These are phyloP conservation scores for Kurtzmaniella quercitrusa DNA, from an alignment of 1,139 yeast genomes.

Conservation along the genomic window DNA sequence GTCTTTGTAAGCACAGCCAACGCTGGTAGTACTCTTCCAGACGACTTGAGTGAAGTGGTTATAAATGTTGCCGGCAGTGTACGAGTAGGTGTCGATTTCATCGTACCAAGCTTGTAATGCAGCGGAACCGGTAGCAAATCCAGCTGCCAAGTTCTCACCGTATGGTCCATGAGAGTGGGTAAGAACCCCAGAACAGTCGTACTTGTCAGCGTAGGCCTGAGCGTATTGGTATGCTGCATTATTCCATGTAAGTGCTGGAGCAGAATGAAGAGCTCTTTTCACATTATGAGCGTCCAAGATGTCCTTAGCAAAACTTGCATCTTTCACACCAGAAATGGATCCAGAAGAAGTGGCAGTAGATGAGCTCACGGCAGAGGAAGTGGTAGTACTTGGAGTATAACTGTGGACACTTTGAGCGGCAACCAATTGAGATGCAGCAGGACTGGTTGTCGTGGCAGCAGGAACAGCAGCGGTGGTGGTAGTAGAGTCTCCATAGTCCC, in stretches of 20 bases:
- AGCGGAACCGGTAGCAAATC: slow-evolving; percentile 48
- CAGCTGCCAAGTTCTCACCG: slow-evolving; percentile 88
- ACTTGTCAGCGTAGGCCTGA: slow-evolving; percentile 57
- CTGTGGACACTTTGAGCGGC: slow-evolving; percentile 6
- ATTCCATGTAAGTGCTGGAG: slow-evolving; percentile 60
- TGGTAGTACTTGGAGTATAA: slow-evolving; percentile 3
- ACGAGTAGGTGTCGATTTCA: slow-evolving; percentile 61
- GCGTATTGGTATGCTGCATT: slow-evolving; percentile 59
- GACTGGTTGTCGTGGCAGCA: slow-evolving; percentile 5
- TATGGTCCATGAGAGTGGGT: slow-evolving; percentile 71
- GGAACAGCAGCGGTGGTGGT: slow-evolving; percentile 7
- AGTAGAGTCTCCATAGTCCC: neutral
- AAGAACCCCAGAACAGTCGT: slow-evolving; percentile 66
- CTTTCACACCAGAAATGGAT: slow-evolving; percentile 15
- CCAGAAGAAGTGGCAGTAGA: slow-evolving; percentile 8
- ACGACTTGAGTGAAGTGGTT: slow-evolving; percentile 86
- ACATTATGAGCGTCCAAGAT: slow-evolving; percentile 61
- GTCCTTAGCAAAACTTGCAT: slow-evolving; percentile 30
- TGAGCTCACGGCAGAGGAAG: slow-evolving; percentile 8
- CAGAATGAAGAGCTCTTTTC: slow-evolving; percentile 66
- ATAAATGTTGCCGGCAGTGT: slow-evolving; percentile 23
- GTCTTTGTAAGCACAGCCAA: slow-evolving; percentile 63
- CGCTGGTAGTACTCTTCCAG: slow-evolving; percentile 64
- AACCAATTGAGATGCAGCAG: neutral
- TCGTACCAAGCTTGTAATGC: slow-evolving; percentile 82